Conservation (phyloP, 2,329 filamentous ascomycete species). For the Trichophyton simii region DNA sequence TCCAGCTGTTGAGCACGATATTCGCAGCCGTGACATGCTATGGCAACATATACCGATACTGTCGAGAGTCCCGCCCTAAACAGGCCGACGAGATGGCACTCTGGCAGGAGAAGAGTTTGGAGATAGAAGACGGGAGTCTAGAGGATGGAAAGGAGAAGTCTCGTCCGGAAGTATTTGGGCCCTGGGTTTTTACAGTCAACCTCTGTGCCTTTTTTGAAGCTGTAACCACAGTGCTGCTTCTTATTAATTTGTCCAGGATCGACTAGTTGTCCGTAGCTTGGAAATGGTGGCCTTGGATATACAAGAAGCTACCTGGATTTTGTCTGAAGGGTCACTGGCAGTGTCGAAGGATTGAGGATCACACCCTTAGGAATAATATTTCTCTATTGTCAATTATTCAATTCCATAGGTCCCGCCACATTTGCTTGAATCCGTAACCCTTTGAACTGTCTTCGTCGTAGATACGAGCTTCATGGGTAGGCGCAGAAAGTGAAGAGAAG, state of each 20-base stretch:
- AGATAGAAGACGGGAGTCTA: not conserved
- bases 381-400: not conserved
- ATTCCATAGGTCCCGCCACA: slow-evolving; percentile 71
- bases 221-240: not conserved
- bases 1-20: not conserved
- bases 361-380: not conserved
- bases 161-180: not conserved
- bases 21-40: not conserved
- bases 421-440: slow-evolving; percentile 70
- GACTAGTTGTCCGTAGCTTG: no score
- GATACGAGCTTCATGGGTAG: slow-evolving; percentile 42
- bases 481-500: slow-evolving; percentile 50
- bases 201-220: not conserved
- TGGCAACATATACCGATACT: not conserved
- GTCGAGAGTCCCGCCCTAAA: no score
- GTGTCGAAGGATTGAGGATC: not conserved
- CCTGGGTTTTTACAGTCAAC: not conserved
- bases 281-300: no score
- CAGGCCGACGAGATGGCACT: no score
- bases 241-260: not conserved
- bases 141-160: not conserved
- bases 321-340: no score
- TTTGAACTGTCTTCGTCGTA: slow-evolving; percentile 62
- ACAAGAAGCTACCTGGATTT: no score
- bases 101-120: no score